Conservation (phyloP, 345 rosid genomes). For the Turnera subulata region DNA sequence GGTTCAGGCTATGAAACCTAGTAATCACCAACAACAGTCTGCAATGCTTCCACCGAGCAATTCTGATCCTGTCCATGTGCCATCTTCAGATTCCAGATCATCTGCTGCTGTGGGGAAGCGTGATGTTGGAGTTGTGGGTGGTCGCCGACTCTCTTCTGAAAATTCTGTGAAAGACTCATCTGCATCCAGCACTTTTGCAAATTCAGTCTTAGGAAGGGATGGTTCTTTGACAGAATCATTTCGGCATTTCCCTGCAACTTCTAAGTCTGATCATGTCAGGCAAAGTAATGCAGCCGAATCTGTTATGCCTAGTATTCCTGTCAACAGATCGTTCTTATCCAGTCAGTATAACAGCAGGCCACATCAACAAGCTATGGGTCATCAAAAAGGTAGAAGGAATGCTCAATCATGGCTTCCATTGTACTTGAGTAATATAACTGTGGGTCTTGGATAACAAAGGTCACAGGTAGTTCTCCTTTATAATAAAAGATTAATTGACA, state of each 20-base stretch:
- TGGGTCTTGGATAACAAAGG: too few relatives aligned
- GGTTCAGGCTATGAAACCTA: slow-evolving; percentile 33
- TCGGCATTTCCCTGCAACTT: slow-evolving; percentile 41
- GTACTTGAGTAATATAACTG: too few relatives aligned
- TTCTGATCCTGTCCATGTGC: slow-evolving; percentile 93
- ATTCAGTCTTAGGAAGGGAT: slow-evolving; percentile 44
- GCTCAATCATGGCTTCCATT: not conserved
- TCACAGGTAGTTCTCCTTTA: not conserved
- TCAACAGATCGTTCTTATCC: slow-evolving; percentile 41
- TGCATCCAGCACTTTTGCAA: slow-evolving; percentile 40
- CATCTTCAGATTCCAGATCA: slow-evolving; percentile 83
- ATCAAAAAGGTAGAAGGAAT: slow-evolving; percentile 51
- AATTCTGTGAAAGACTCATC: slow-evolving; percentile 44
- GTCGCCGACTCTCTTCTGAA: slow-evolving; percentile 54
- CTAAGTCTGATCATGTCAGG: slow-evolving; percentile 50
- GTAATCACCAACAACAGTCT: slow-evolving; percentile 33
- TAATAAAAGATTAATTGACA: too few relatives aligned
- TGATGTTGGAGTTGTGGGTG: slow-evolving; percentile 83
- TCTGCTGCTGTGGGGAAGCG: slow-evolving; percentile 77
- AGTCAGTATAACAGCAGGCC: slow-evolving; percentile 51
- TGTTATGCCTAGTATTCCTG: slow-evolving; percentile 33
- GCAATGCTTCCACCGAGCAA: slow-evolving; percentile 45
- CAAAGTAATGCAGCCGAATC: slow-evolving; percentile 44
- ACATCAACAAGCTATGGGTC: slow-evolving; percentile 49
- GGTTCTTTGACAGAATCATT: slow-evolving; percentile 49